Conservation (phyloP, 31 red algal genomes). For the Porphyra umbilicalis region DNA sequence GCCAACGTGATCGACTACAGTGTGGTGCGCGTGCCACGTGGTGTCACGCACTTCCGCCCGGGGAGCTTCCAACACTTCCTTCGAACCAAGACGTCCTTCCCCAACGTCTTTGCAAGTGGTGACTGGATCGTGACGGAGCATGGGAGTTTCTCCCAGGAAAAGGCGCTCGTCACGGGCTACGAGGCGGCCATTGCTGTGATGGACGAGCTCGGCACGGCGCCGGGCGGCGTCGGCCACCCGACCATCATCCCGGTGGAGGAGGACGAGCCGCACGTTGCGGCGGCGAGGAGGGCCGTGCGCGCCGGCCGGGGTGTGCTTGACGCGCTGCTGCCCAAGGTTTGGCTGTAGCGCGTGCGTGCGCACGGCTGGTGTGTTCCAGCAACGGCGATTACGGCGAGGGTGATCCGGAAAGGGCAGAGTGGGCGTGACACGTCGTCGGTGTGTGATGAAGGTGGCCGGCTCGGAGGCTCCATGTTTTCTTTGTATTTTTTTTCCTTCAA, state of each 20-base stretch:
- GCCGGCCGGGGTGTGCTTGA: background rate
- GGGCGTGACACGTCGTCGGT: too few relatives aligned
- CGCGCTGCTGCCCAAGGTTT: background rate
- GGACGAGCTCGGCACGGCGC: slow-evolving; percentile 34
- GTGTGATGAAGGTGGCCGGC: too few relatives aligned
- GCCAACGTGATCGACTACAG: slow-evolving; percentile 55
- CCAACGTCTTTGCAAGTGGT: slow-evolving; percentile 9
- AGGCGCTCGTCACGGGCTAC: slow-evolving; percentile 75
- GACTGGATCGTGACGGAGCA: slow-evolving; percentile 72
- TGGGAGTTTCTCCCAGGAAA: slow-evolving; percentile 82
- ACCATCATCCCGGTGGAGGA: slow-evolving; percentile 68
- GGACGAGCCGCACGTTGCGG: slow-evolving; percentile 57
- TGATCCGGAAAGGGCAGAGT: too few relatives aligned
- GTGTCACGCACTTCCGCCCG: slow-evolving; percentile 81
- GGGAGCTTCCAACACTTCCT: slow-evolving; percentile 71
- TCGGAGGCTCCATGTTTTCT: too few relatives aligned
- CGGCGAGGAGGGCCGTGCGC: slow-evolving; percentile 13
- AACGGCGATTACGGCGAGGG: too few relatives aligned
- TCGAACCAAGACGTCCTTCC: slow-evolving; percentile 23
- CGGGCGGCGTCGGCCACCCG: slow-evolving; percentile 12
- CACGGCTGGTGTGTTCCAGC: too few relatives aligned
- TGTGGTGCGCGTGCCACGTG: slow-evolving; percentile 61
- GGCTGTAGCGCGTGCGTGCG: background rate
- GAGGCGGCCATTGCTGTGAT: slow-evolving; percentile 73
- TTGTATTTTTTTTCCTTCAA: too few relatives aligned